phyloP scores from a whole-genome alignment of 441 rosid species.

The Oxalis stricta region DNA sequence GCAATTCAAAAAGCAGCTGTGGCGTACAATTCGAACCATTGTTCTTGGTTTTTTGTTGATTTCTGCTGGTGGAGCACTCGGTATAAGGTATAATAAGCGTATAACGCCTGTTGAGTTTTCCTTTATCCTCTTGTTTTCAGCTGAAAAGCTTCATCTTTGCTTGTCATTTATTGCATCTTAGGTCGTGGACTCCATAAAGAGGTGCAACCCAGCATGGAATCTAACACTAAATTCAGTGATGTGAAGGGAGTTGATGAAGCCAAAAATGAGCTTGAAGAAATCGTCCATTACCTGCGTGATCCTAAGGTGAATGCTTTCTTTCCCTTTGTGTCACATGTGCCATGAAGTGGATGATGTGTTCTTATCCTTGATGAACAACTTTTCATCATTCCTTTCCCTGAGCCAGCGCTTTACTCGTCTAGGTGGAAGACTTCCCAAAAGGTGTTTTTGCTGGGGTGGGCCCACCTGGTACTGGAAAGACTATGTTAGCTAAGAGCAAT shows the following conservation, averaged over 20 bases:
- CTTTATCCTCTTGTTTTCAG: neutral
- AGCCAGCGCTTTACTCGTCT: constrained; percentile 94
- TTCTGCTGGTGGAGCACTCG: constrained; percentile 91
- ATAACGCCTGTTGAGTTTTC: neutral
- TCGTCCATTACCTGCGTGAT: constrained; percentile 93
- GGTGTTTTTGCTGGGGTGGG: constrained; percentile 94
- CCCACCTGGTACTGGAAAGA: constrained; percentile 97
- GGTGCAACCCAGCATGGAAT: constrained; percentile 87
- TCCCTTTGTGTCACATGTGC: neutral
- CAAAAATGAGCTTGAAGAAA: constrained; percentile 85
- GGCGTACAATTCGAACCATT: constrained; percentile 76
- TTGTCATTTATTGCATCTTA: constrained; percentile 13
- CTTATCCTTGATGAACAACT: too few species aligned
- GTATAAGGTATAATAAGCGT: constrained; percentile 84
- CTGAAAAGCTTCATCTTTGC: neutral
- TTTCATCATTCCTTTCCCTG: too few species aligned
- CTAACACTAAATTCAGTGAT: constrained; percentile 75
- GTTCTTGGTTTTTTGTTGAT: constrained; percentile 69
- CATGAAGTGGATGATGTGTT: too few species aligned
- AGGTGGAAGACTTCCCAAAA: constrained; percentile 95
- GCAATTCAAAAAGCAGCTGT: constrained; percentile 80
- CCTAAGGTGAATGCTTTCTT: constrained; percentile 51
- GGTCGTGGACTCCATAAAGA: constrained; percentile 90
- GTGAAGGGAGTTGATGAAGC: constrained; percentile 99
- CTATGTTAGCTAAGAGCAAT: constrained; percentile 96